A percentile compares a stretch with the other conserved stretches of the same genome.
These are phyloP conservation scores for Globisporangium spinosum DNA, from an alignment of 352 stramenopile species.

Conservation along the genomic window DNA sequence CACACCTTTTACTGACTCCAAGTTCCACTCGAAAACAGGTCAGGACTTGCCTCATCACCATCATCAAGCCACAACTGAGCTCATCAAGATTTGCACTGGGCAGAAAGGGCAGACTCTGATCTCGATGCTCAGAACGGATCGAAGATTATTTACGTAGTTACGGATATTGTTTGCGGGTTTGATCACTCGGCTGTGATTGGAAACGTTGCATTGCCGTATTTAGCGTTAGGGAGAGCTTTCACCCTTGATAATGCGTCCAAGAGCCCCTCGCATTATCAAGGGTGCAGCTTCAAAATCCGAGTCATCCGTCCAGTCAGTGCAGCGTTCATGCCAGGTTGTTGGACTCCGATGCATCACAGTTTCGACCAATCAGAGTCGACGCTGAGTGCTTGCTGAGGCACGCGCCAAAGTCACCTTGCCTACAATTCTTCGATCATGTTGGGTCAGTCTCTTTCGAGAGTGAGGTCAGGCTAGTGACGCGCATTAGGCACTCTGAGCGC, in stretches of 20 bases:
- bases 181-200: background rate
- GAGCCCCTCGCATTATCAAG: background rate
- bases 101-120: background rate
- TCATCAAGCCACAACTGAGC: slow-evolving; percentile 2
- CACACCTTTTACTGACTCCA: background rate
- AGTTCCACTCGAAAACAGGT: slow-evolving; percentile 2
- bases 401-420: too few species aligned
- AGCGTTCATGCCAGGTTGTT: too few species aligned
- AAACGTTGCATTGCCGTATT: background rate
- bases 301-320: background rate
- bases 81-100: background rate
- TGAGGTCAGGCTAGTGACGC: too few species aligned
- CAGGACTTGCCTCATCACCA: background rate
- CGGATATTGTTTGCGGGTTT: too few species aligned
- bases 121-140: background rate
- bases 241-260: background rate
- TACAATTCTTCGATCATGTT: too few species aligned
- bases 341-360: background rate
- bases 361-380: background rate
- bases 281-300: background rate
- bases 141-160: background rate
- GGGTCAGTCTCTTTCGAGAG: too few species aligned
- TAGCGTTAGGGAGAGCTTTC: background rate
- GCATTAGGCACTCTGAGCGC: too few species aligned
- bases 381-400: background rate